Evolutionary conservation across 371 early-diverging fungal genomes (phyloP), one percentile per base, ranked within the genome.

Genomic region (Saksenaea oblongispora): DNA sequence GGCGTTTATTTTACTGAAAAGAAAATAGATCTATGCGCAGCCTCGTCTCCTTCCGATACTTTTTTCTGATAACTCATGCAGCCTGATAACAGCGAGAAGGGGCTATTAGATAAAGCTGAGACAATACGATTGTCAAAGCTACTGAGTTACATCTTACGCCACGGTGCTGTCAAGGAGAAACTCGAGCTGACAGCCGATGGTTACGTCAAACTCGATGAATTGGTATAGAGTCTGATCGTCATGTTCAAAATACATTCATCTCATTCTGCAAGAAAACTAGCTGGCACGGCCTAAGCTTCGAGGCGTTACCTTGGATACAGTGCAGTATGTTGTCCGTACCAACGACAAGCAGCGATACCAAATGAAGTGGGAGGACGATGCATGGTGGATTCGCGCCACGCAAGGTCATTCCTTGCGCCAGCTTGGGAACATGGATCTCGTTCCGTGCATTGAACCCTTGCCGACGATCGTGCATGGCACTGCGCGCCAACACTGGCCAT

Each of bases 271-370:
- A 37, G 15, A 55, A 54, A 62, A 10, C 5, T 56, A 90, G 89
- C 58, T 87, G 7, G 61, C 66, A 34, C 75, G 76, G 64, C 70
- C 80, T 1, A 85, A 82, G 58, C 86, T 94, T 63, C 78, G 76
- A 57, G 64, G 60, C 2, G 82, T 76, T 27, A 84, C 85, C 0
- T 54, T 86, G 1, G 79, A 69, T 1, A 78, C 87, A 24, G 76
- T 94, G 27, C 65, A 85, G 58, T 63, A 66, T 9, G 84, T 89
- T 0, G 95, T 95, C 0, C 77, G 79, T 2, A 74, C 72, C 14
- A 92, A 93, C 67, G 90, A 90, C 63, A 96, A 96, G 74, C 85
- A 93, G 69, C 84, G 97, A 11, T 96, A 79, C 62, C 71, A 80
- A 41, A 62, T 95, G 18, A 39, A 66, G 3, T 47, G 73, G n/a